These are phyloP conservation scores for Phytophthora citrophthora DNA, from an alignment of 352 stramenopile genomes.

Conservation along the genomic window DNA sequence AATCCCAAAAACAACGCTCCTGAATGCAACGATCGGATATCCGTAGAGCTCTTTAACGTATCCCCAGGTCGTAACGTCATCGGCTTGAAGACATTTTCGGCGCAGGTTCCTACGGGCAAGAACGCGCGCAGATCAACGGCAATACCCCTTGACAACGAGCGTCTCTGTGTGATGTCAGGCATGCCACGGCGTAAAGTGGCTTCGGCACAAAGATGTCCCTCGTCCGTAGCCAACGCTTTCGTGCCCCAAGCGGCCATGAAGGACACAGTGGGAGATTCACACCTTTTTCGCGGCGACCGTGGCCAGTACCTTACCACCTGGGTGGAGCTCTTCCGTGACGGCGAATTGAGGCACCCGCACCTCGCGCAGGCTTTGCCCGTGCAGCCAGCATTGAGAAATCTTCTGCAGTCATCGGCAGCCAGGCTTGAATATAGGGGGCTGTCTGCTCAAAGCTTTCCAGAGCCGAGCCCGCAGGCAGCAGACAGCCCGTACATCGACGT, in stretches of 20 bases:
- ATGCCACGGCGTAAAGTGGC: not conserved
- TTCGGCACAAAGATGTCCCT: not conserved
- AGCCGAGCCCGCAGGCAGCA: slow-evolving; percentile 17
- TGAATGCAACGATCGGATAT: slow-evolving; percentile 14
- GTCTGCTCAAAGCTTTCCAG: slow-evolving; percentile 24
- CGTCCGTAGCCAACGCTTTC: slow-evolving; percentile 17
- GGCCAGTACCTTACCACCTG: slow-evolving; percentile 25
- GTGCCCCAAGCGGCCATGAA: slow-evolving; percentile 3
- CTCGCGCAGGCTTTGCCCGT: slow-evolving; percentile 19
- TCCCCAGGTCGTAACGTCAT: slow-evolving; percentile 6
- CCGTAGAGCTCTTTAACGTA: slow-evolving; percentile 1
- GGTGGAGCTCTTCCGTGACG: slow-evolving; percentile 12
- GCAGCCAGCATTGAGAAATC: slow-evolving; percentile 15
- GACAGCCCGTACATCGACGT: slow-evolving; percentile 10
- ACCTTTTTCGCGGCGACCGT: slow-evolving; percentile 24
- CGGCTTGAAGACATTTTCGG: slow-evolving; percentile 3
- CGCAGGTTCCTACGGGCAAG: slow-evolving; percentile 13
- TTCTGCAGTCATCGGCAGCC: not conserved
- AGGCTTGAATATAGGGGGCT: slow-evolving; percentile 1
- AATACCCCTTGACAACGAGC: not conserved
- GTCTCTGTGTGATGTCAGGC: slow-evolving; percentile 1
- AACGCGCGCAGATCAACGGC: slow-evolving; percentile 5
- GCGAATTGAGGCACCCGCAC: slow-evolving; percentile 25
- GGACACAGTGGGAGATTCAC: slow-evolving; percentile 22
- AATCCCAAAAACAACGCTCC: not conserved